Percentiles rank a stretch among this genome's conserved stretches.
Evolutionary conservation across 2,329 filamentous ascomycete genomes (phyloP).

Genomic region (Penicillium oxalicum): DNA sequence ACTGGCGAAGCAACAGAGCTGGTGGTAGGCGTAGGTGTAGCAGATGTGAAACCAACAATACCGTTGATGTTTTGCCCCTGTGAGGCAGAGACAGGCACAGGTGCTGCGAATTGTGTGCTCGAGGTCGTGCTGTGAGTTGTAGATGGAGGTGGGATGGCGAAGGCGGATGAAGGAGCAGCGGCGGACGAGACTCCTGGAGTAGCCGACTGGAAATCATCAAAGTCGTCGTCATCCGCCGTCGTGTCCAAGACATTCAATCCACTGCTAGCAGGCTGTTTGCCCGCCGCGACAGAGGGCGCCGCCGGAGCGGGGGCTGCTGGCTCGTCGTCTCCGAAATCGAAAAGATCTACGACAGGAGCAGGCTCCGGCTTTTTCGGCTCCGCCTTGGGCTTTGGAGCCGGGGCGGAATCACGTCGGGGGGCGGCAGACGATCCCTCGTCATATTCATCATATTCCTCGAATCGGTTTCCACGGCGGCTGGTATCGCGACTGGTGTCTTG

Average conservation of each 20-base stretch:
- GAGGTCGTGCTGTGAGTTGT: conserved; percentile 44
- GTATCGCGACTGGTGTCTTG: conserved; percentile 45
- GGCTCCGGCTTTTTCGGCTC: conserved; percentile 61
- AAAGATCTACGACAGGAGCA: conserved; percentile 74
- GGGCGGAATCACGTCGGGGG: conserved; percentile 47
- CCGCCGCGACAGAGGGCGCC: conserved; percentile 34
- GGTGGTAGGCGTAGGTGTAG: conserved; percentile 62
- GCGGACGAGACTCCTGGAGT: conserved; percentile 43
- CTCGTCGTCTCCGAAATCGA: conserved; percentile 78
- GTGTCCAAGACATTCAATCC: conserved; percentile 46
- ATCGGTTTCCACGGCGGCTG: conserved; percentile 62
- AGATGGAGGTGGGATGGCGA: conserved; percentile 41
- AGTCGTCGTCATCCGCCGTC: conserved; percentile 72
- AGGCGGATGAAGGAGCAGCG: conserved; percentile 31
- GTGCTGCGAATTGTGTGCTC: conserved; percentile 68
- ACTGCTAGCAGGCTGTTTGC: conserved; percentile 42
- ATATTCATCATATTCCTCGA: conserved; percentile 96
- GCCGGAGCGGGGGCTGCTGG: conserved; percentile 42
- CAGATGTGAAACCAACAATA: conserved; percentile 72
- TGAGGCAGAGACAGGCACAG: conserved; percentile 76
- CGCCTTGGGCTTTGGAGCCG: conserved; percentile 30
- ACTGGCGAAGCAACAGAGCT: conserved; percentile 51
- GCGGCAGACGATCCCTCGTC: conserved; percentile 63
- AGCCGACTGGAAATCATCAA: conserved; percentile 95
- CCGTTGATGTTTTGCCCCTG: conserved; percentile 75